Base-by-base conservation (phyloP, 2,329 filamentous ascomycete genomes). In the Phaeomoniella chlamydospora region DNA sequence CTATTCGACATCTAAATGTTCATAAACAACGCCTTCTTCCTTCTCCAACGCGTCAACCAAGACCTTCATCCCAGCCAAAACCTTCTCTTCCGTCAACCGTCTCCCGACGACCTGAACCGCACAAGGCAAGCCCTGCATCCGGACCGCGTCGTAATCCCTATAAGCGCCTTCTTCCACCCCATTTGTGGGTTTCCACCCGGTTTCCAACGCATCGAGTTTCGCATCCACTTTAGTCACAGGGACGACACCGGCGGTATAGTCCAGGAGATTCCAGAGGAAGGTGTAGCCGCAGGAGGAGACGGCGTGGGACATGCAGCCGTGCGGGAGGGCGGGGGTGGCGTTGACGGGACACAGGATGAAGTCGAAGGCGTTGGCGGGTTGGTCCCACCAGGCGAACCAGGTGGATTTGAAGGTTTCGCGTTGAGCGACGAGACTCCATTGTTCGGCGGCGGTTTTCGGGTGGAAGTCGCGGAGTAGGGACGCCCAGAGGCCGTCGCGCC, bases 231-330 rank as follows among this genome's bases (percentile, higher is more conserved):
- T 81, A 0, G 83, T 88, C 1, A 94, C 77, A 0, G 88, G 87
- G 15, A 96, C 51, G 22, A 94, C 74, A 26, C 87, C 87, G 10
- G 74, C 72, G 1, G 81, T 74, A 57, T 94, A 94, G 53, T 94
- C 88, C 34, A 94, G 72, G 74, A 94, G 45, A 49, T 94, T 94
- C 63, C 90, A 96, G 38, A 94, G 59, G 53, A 94, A 94, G 0
- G 87, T 94, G 52, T 96, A 94, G 1, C 85, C 86, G 49, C 87
- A 94, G 45, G 78, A 84, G 42, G 80, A 81, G 31, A 90, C 76
- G 2, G 84, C 84, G 47, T 88, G 77, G 45, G 74, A 73, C 85
- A 94, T 94, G 0, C 76, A 86, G 33, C 77, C 74, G 52, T 93
- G 86, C 1, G 86, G 86, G 3, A 93, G 73, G 1, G 87, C 87